phyloP scores from a whole-genome alignment of 345 rosid species.

The Arabidopsis arenosa region DNA sequence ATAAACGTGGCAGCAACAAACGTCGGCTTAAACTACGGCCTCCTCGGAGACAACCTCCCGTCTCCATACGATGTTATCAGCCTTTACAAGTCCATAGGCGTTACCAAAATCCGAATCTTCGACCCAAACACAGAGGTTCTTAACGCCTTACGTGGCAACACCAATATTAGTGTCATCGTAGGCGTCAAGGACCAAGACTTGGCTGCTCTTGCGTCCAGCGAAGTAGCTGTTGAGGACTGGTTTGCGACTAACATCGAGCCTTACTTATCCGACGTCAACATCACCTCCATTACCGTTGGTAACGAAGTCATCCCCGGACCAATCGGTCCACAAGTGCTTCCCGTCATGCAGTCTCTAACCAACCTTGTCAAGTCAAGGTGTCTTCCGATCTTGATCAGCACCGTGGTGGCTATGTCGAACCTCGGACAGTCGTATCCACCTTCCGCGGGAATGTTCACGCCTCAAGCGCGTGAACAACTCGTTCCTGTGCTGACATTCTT shows the following conservation, averaged over 20 bases:
- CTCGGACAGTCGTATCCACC: slow-evolving; percentile 53
- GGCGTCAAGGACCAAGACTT: slow-evolving; percentile 49
- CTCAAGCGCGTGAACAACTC: slow-evolving; percentile 18
- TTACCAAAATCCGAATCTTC: slow-evolving; percentile 43
- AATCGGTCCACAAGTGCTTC: slow-evolving; percentile 17
- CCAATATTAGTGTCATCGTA: slow-evolving; percentile 30
- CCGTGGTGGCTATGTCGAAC: slow-evolving; percentile 8
- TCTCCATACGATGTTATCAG: slow-evolving; percentile 44
- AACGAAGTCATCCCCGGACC: slow-evolving; percentile 52
- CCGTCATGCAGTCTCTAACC: slow-evolving; percentile 40
- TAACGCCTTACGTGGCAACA: slow-evolving; percentile 42
- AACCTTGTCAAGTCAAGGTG: slow-evolving; percentile 19
- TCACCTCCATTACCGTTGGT: slow-evolving; percentile 45
- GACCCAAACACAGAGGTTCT: slow-evolving; percentile 44
- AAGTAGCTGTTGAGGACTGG: slow-evolving; percentile 41
- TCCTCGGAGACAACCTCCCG: slow-evolving; percentile 56
- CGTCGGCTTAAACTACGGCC: slow-evolving; percentile 51
- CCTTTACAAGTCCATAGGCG: slow-evolving; percentile 43
- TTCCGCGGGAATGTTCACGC: slow-evolving; percentile 39
- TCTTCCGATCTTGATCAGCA: slow-evolving; percentile 38
- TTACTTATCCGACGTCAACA: slow-evolving; percentile 35
- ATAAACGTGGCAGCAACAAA: slow-evolving; percentile 6
- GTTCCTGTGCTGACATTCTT: slow-evolving; percentile 28
- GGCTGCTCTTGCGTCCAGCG: slow-evolving; percentile 29
- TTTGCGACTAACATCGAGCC: slow-evolving; percentile 38